Conservation (phyloP, 495 filamentous ascomycete species). For the Penicillium macrosclerotiorum region DNA sequence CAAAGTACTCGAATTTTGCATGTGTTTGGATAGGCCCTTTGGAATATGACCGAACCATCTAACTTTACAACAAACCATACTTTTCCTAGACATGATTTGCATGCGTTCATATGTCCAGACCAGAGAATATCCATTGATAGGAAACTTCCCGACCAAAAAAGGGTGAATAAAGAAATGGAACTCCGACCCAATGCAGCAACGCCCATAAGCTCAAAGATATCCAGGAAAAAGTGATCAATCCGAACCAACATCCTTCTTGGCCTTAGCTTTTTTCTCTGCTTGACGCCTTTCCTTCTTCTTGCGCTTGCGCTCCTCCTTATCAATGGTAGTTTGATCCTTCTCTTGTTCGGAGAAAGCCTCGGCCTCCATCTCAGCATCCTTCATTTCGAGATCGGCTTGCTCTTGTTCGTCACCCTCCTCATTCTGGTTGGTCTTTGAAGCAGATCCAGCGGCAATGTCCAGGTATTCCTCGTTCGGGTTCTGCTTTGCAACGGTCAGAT, state of each 20-base stretch:
- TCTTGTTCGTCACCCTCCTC: constrained; percentile 29
- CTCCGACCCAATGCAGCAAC: constrained; percentile 35
- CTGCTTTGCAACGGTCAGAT: constrained; percentile 42
- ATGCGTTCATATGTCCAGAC: constrained; percentile 11
- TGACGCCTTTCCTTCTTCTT: constrained; percentile 50
- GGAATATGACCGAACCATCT: constrained; percentile 4
- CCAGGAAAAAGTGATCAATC: constrained; percentile 15
- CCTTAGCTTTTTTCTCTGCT: constrained; percentile 44
- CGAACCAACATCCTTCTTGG: constrained; percentile 30
- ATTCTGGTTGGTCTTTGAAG: constrained; percentile 12
- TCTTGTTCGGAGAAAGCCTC: constrained; percentile 28
- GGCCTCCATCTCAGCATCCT: constrained; percentile 25
- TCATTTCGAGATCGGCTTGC: constrained; percentile 23
- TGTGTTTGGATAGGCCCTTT: constrained; percentile 7
- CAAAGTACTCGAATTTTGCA: constrained; percentile 4
- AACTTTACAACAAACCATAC: constrained; percentile 11
- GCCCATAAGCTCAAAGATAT: constrained; percentile 16
- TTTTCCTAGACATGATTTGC: constrained; percentile 23
- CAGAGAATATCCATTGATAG: constrained; percentile 5
- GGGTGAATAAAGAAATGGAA: constrained; percentile 12
- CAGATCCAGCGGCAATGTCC: constrained; percentile 23
- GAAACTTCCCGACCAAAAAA: constrained; percentile 7
- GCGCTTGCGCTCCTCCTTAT: constrained; percentile 50
- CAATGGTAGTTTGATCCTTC: constrained; percentile 17
- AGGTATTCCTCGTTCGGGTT: constrained; percentile 32